Conservation (phyloP, 768 basidiomycete genomes). For the Tulasnella sp. region DNA sequence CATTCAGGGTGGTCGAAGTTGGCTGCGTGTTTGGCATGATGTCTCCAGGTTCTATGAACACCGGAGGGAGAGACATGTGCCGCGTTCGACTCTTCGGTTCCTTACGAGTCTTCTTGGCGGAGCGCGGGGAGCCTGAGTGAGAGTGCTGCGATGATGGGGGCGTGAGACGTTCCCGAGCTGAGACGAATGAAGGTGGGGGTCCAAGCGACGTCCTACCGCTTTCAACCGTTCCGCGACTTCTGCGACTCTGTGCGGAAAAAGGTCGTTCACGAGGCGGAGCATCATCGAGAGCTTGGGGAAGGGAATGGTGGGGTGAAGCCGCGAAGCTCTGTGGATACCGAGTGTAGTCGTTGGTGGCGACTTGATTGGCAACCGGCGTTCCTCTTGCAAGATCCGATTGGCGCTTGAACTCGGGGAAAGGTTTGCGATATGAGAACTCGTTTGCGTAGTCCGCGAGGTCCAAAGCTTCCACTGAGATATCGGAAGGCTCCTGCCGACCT, state of each 20-base stretch:
- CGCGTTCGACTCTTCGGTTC: neutral
- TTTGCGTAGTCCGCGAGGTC: slow-evolving; percentile 61
- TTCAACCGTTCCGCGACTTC: slow-evolving; percentile 1
- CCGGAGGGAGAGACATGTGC: slow-evolving; percentile 8
- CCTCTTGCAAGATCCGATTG: neutral
- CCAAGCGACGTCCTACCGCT: slow-evolving; percentile 1
- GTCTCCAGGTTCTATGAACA: neutral
- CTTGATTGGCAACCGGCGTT: slow-evolving; percentile 2
- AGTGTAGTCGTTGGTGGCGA: neutral
- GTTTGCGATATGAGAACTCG: slow-evolving; percentile 28
- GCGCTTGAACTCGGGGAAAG: neutral
- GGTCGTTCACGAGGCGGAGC: neutral
- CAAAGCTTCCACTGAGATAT: slow-evolving; percentile 56
- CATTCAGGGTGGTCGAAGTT: neutral
- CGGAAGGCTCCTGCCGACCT: slow-evolving; percentile 36
- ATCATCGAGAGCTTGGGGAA: neutral
- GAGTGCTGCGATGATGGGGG: neutral
- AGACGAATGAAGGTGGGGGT: slow-evolving; percentile 1
- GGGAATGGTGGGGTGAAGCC: neutral
- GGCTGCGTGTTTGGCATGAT: neutral
- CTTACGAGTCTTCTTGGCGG: neutral
- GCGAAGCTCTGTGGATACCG: neutral
- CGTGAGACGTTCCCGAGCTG: neutral
- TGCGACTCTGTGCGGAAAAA: slow-evolving; percentile 7
- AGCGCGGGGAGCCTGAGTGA: neutral